These are phyloP conservation scores for Patellaria atrata DNA, from an alignment of 495 filamentous ascomycete species.

Conservation along the genomic window DNA sequence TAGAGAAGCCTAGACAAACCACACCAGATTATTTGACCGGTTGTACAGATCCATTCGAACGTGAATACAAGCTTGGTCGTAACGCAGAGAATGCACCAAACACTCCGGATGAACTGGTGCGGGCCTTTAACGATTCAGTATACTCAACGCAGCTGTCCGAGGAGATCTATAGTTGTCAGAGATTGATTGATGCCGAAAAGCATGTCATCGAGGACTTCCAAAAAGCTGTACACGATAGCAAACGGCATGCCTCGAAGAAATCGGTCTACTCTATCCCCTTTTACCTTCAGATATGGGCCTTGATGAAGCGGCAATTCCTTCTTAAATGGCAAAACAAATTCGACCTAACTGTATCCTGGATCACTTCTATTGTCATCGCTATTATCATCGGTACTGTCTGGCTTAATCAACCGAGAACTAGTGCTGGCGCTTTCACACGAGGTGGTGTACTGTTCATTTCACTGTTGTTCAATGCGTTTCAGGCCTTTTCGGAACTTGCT, in stretches of 20 bases:
- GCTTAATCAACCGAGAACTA: slow-evolving; percentile 49
- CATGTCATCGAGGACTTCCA: slow-evolving; percentile 60
- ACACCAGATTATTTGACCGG: slow-evolving; percentile 78
- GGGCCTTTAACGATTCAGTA: slow-evolving; percentile 52
- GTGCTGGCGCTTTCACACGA: slow-evolving; percentile 58
- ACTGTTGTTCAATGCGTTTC: slow-evolving; percentile 67
- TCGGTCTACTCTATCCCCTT: slow-evolving; percentile 74
- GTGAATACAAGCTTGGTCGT: slow-evolving; percentile 54
- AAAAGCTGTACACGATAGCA: slow-evolving; percentile 59
- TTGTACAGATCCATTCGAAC: slow-evolving; percentile 69
- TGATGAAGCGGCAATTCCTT: slow-evolving; percentile 70
- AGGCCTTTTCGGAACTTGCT: slow-evolving; percentile 60
- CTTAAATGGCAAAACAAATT: slow-evolving; percentile 80
- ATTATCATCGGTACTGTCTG: slow-evolving; percentile 69
- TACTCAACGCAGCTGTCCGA: slow-evolving; percentile 39
- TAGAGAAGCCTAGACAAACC: slow-evolving; percentile 64
- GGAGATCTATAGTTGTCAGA: slow-evolving; percentile 57
- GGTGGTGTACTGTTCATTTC: slow-evolving; percentile 64
- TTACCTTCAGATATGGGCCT: slow-evolving; percentile 62
- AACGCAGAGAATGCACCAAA: slow-evolving; percentile 49
- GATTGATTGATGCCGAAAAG: slow-evolving; percentile 43
- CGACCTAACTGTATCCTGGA: slow-evolving; percentile 57
- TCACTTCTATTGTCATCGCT: slow-evolving; percentile 59
- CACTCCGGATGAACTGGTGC: slow-evolving; percentile 44
- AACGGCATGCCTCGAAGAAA: slow-evolving; percentile 52